Conservation (phyloP, 2,329 filamentous ascomycete species). For the Nigrograna mackinnonii region DNA sequence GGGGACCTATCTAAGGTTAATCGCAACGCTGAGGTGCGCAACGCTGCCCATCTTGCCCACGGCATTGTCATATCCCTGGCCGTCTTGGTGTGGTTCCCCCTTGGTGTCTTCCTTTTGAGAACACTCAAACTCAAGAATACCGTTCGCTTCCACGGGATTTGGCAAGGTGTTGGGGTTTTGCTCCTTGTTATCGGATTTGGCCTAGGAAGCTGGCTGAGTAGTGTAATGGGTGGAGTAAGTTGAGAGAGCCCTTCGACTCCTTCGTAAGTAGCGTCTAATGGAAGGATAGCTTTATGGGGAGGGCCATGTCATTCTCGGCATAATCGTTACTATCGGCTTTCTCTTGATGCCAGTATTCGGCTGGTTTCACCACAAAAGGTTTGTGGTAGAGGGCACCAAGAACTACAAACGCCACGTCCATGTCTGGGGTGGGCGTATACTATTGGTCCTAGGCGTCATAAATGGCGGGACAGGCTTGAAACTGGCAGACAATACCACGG, state of each 20-base stretch:
- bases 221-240: too few relatives aligned
- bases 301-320: constrained; percentile 46
- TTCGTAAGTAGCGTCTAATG: too few relatives aligned
- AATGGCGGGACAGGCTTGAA: constrained; percentile 56
- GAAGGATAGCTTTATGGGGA: constrained; percentile 3
- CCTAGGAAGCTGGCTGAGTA: constrained; percentile 1
- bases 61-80: constrained; percentile 6
- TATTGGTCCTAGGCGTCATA: constrained; percentile 53
- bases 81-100: constrained; percentile 8
- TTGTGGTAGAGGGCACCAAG: constrained; percentile 45
- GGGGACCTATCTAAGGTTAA: too few relatives aligned
- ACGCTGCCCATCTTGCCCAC: too few relatives aligned
- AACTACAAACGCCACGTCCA: constrained; percentile 49
- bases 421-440: constrained; percentile 54
- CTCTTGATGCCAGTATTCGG: constrained; percentile 57
- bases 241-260: too few relatives aligned
- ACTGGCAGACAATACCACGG: constrained; percentile 21
- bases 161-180: constrained; percentile 9
- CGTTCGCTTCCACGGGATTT: constrained; percentile 4
- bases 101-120: constrained; percentile 8
- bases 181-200: constrained; percentile 9
- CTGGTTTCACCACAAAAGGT: constrained; percentile 52
- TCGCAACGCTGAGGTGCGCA: too few relatives aligned
- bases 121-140: constrained; percentile 3
- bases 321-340: constrained; percentile 49